Conservation (phyloP, 1,139 yeast genomes). For the Candida neerlandica region DNA sequence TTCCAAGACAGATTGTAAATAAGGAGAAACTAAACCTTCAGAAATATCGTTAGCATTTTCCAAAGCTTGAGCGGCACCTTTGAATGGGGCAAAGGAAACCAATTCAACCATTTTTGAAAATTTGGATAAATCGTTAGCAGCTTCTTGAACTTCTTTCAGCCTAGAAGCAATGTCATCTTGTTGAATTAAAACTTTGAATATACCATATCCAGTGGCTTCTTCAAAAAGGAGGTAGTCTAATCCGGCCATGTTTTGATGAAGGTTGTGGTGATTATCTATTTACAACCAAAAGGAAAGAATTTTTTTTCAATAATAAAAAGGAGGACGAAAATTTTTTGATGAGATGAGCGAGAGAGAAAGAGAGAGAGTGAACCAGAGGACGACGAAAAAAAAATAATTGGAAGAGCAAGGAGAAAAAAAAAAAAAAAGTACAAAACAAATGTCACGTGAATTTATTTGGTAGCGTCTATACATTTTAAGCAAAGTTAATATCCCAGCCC, state of each 20-base stretch:
- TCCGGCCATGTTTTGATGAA: constrained; percentile 48
- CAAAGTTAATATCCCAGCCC: constrained; percentile 83
- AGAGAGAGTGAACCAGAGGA: background rate
- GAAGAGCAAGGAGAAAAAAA: no score
- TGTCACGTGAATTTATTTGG: constrained; percentile 5
- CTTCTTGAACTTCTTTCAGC: constrained; percentile 91
- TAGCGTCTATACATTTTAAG: constrained; percentile 28
- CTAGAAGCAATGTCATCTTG: constrained; percentile 94
- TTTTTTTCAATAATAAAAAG: background rate
- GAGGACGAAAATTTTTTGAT: constrained; percentile 14
- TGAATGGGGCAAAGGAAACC: constrained; percentile 96
- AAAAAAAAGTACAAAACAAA: background rate
- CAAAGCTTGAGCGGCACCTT: constrained; percentile 95
- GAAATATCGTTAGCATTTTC: constrained; percentile 92
- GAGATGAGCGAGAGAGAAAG: constrained; percentile 9
- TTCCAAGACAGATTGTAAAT: constrained; percentile 72
- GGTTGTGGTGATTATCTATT: background rate
- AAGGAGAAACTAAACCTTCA: constrained; percentile 92
- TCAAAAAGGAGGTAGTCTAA: constrained; percentile 93
- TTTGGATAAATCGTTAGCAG: constrained; percentile 81
- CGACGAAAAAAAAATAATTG: background rate
- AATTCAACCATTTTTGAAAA: constrained; percentile 93
- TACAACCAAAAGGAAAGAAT: constrained; percentile 5
- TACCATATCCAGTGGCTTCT: constrained; percentile 98
- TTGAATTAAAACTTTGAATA: constrained; percentile 90